These are phyloP conservation scores for Petunia axillaris DNA, from an alignment of 257 asterid genomes.

Conservation along the genomic window DNA sequence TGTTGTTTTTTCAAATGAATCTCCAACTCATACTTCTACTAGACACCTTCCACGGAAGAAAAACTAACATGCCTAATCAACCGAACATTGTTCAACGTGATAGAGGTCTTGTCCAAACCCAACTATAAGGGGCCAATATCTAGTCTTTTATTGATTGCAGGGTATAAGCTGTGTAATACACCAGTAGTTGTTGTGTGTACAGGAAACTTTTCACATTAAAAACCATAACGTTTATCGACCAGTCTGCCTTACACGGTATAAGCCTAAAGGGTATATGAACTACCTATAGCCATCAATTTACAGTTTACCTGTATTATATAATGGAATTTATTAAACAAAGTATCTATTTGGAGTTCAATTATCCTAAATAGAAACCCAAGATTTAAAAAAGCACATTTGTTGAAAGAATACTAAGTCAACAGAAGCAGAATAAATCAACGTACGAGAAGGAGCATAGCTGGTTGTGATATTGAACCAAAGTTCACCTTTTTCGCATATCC, in stretches of 20 bases:
- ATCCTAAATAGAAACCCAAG: background rate
- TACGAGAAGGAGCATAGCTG: constrained; percentile 91
- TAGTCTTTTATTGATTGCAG: background rate
- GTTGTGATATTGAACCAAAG: constrained; percentile 70
- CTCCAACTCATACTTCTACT: background rate
- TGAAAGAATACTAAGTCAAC: background rate
- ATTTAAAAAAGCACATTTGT: background rate
- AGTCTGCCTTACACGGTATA: background rate
- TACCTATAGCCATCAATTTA: background rate
- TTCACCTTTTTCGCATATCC: constrained; percentile 66
- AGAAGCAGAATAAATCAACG: constrained; percentile 30
- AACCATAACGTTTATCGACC: background rate
- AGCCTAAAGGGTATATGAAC: background rate
- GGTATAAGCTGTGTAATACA: background rate
- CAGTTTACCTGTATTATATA: background rate
- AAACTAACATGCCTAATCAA: background rate
- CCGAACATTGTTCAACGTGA: background rate
- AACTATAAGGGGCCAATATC: background rate
- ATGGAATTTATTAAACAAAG: background rate
- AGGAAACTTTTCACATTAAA: background rate
- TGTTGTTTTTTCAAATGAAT: background rate
- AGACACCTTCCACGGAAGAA: background rate
- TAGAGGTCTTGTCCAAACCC: background rate
- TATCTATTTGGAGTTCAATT: background rate
- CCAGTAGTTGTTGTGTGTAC: background rate